A percentile compares a stretch with the other conserved stretches of the same genome.
phyloP scores from a whole-genome alignment of 768 basidiomycete genomes.

The Leucocoprinus leucothites region DNA sequence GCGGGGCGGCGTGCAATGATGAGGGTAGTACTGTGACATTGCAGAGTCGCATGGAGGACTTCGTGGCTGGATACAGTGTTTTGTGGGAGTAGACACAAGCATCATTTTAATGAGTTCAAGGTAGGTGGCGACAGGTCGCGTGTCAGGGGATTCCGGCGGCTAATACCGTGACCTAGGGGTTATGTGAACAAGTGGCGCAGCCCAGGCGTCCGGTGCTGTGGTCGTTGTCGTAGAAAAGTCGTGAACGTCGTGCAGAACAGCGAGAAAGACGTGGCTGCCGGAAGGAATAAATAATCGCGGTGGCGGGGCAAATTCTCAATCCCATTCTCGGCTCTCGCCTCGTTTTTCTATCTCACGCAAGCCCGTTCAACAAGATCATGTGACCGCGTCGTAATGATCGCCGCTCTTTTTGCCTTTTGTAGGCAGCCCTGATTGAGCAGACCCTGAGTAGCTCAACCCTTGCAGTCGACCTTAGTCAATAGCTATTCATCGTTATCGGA shows the following conservation, averaged over 20 bases:
- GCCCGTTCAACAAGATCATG: slow-evolving; percentile 42
- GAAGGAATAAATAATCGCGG: slow-evolving; percentile 26
- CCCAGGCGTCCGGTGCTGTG: slow-evolving; percentile 9
- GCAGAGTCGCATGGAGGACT: slow-evolving; percentile 25
- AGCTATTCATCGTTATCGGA: no score
- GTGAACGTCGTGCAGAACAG: slow-evolving; percentile 24
- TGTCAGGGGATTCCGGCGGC: slow-evolving; percentile 15
- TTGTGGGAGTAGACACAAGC: slow-evolving; percentile 44
- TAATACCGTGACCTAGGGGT: slow-evolving; percentile 2
- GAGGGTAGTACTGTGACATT: slow-evolving; percentile 33
- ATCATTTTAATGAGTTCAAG: slow-evolving; percentile 29
- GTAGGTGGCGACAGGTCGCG: slow-evolving; percentile 20
- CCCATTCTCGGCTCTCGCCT: slow-evolving; percentile 15
- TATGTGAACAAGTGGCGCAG: slow-evolving; percentile 10
- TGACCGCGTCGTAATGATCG: slow-evolving; percentile 32
- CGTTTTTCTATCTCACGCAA: slow-evolving; percentile 36
- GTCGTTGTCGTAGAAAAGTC: slow-evolving; percentile 12
- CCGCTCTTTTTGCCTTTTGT: neutral
- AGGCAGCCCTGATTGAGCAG: neutral
- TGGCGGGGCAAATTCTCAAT: slow-evolving; percentile 6
- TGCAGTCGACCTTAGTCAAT: neutral
- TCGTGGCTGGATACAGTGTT: slow-evolving; percentile 29
- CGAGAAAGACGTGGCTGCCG: slow-evolving; percentile 16
- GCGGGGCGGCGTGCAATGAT: slow-evolving; percentile 34
- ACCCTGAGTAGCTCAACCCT: neutral